Conservation (phyloP, 495 filamentous ascomycete species). For the Penicillium nucicola region DNA sequence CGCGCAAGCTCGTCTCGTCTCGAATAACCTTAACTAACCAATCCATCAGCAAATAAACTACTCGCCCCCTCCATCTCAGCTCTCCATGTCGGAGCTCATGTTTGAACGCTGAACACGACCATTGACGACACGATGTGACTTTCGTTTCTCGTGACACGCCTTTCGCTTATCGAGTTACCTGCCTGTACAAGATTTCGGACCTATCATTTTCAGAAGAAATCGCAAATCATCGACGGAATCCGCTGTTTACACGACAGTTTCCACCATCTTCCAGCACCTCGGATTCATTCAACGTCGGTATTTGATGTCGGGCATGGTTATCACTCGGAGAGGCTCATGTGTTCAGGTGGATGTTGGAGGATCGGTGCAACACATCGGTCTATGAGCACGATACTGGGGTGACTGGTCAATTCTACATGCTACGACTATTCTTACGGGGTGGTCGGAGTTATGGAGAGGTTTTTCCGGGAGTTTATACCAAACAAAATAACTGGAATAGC, state of each 20-base stretch:
- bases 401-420: conserved; percentile 40
- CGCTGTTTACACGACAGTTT: conserved; percentile 29
- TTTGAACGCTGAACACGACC: conserved; percentile 49
- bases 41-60: conserved; percentile 67
- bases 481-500: conserved; percentile 30
- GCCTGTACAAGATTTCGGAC: conserved; percentile 21
- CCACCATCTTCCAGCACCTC: conserved; percentile 24
- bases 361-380: conserved; percentile 16
- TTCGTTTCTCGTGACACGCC: conserved; percentile 32
- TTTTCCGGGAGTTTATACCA: conserved; percentile 34
- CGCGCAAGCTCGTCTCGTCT: conserved; percentile 4
- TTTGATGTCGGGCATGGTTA: conserved; percentile 19
- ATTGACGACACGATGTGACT: conserved; percentile 35
- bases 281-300: conserved; percentile 28
- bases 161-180: conserved; percentile 29
- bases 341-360: conserved; percentile 41
- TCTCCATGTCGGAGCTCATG: conserved; percentile 40
- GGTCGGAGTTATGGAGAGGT: conserved; percentile 41
- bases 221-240: conserved; percentile 30
- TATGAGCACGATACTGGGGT: conserved; percentile 30
- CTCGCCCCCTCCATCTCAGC: conserved; percentile 61
- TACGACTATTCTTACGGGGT: conserved; percentile 14
- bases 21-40: conserved; percentile 23
- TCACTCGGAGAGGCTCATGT: conserved; percentile 34
- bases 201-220: conserved; percentile 21